These are phyloP conservation scores for Melaleuca quinquenervia DNA, from an alignment of 345 rosid species.

Conservation along the genomic window DNA sequence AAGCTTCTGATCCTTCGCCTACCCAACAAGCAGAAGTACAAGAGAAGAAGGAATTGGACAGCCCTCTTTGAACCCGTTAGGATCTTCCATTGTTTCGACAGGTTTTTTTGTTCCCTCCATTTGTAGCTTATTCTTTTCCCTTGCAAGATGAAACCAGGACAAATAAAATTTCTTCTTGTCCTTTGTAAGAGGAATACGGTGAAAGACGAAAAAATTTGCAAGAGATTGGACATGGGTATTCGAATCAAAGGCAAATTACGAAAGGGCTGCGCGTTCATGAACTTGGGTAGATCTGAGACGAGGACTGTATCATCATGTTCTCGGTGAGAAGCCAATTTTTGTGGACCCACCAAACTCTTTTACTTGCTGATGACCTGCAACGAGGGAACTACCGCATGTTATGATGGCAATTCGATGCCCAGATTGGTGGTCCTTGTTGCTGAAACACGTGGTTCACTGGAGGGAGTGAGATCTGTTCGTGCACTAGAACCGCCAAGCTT, in stretches of 20 bases:
- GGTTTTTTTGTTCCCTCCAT: background rate
- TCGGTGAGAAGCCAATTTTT: background rate
- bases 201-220: background rate
- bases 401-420: background rate
- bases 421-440: background rate
- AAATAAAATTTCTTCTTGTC: background rate
- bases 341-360: background rate
- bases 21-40: background rate
- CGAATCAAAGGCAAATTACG: background rate
- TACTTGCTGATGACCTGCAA: background rate
- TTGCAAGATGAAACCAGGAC: background rate
- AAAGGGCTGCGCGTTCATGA: background rate
- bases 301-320: background rate
- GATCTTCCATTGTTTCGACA: background rate
- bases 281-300: background rate
- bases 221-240: background rate
- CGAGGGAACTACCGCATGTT: background rate
- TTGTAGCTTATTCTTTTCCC: background rate
- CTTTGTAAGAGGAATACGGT: background rate
- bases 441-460: background rate
- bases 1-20: constrained; percentile 8
- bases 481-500: background rate
- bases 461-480: background rate
- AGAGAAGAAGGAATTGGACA: background rate
- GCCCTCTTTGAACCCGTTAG: background rate